phyloP scores from a whole-genome alignment of 2,329 filamentous ascomycete species.

The Huntiella abstrusa region DNA sequence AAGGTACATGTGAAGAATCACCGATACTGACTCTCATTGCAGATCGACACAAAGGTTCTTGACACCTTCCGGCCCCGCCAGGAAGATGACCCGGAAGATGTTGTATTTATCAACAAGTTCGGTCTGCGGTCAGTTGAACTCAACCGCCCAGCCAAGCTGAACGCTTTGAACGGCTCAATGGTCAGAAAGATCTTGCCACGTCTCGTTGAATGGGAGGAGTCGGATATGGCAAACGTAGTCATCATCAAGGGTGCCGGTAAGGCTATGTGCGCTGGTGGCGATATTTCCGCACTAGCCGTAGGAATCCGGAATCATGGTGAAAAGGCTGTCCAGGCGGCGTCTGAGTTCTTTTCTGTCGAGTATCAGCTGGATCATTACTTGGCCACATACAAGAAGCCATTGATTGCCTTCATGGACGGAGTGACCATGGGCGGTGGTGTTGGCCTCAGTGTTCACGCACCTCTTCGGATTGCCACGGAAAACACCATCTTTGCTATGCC shows the following conservation, averaged over 20 bases:
- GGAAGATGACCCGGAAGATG: slow-evolving; percentile 62
- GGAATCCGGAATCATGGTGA: slow-evolving; percentile 58
- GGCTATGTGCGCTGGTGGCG: slow-evolving; percentile 85
- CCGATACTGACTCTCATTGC: background rate
- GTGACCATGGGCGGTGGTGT: slow-evolving; percentile 98
- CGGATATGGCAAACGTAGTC: slow-evolving; percentile 79
- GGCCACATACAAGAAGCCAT: slow-evolving; percentile 82
- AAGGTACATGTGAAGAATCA: background rate
- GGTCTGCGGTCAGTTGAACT: slow-evolving; percentile 84
- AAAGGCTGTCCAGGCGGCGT: slow-evolving; percentile 31
- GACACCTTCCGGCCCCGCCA: background rate
- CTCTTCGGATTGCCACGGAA: slow-evolving; percentile 91
- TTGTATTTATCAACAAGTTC: slow-evolving; percentile 76
- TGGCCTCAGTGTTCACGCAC: slow-evolving; percentile 82
- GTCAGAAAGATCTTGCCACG: slow-evolving; percentile 81
- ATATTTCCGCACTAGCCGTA: slow-evolving; percentile 61
- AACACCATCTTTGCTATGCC: slow-evolving; percentile 95
- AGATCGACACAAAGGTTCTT: slow-evolving; percentile 2
- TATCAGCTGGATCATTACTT: slow-evolving; percentile 94
- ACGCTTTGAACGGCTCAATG: slow-evolving; percentile 89
- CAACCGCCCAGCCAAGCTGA: slow-evolving; percentile 81
- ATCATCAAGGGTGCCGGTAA: slow-evolving; percentile 81
- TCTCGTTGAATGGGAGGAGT: slow-evolving; percentile 84
- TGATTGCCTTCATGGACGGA: slow-evolving; percentile 90
- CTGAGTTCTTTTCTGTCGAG: slow-evolving; percentile 82